These are phyloP conservation scores for Mediolabrus comicus DNA, from an alignment of 108 stramenopile genomes.

Conservation along the genomic window DNA sequence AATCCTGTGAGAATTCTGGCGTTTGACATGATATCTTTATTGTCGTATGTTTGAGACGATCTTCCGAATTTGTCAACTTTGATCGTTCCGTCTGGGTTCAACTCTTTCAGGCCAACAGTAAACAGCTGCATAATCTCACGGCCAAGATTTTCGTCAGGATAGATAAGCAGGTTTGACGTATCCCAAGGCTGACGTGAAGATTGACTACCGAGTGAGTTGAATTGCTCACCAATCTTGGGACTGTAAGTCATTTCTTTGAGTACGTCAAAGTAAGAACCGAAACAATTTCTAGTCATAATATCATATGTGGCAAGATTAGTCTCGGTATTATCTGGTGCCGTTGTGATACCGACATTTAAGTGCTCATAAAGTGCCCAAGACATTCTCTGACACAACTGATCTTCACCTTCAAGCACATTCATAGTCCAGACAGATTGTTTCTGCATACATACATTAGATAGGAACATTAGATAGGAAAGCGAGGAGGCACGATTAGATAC, in stretches of 20 bases:
- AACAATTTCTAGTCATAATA: conserved; percentile 61
- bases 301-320: conserved; percentile 53
- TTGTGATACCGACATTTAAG: conserved; percentile 44
- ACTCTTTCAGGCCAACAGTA: conserved; percentile 41
- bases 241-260: conserved; percentile 54
- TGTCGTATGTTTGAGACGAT: conserved; percentile 37
- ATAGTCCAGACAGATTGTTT: conserved; percentile 42
- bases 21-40: conserved; percentile 53
- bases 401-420: conserved; percentile 36
- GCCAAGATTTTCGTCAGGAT: conserved; percentile 7
- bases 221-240: too few species aligned
- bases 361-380: conserved; percentile 78
- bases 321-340: conserved; percentile 41
- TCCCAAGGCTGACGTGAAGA: too few species aligned
- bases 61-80: conserved; percentile 31
- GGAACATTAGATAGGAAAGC: too few species aligned
- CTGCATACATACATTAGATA: too few species aligned
- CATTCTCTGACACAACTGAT: conserved; percentile 66
- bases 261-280: conserved; percentile 57
- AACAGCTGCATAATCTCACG: conserved; percentile 57
- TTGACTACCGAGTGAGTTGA: too few species aligned
- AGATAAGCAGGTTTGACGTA: too few species aligned
- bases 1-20: conserved; percentile 49
- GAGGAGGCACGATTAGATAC: too few species aligned
- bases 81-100: conserved; percentile 47